Evolutionary conservation across 495 filamentous ascomycete genomes (phyloP).

Genomic region (Penicillium paxilli): DNA sequence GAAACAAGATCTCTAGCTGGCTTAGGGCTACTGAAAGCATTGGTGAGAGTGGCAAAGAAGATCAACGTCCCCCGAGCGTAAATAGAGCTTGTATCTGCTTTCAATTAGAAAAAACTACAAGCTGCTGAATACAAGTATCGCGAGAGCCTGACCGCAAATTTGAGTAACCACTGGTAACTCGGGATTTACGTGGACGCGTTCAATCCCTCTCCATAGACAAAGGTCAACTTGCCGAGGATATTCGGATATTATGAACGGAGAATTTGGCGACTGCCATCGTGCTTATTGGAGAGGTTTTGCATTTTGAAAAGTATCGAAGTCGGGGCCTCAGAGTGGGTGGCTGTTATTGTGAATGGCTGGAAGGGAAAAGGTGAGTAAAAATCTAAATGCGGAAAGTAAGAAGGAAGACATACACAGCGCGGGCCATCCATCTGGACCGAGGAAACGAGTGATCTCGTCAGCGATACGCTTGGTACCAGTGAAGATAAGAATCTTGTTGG

Average conservation of each 20-base stretch:
- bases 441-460: conserved; percentile 97
- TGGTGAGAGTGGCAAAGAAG: neutral
- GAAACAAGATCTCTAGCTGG: neutral
- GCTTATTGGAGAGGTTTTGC: neutral
- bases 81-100: neutral
- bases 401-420: conserved; percentile 85
- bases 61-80: neutral
- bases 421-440: conserved; percentile 98
- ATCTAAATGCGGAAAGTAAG: neutral
- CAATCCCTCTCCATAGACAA: neutral
- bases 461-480: conserved; percentile 98
- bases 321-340: neutral
- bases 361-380: conserved; percentile 46
- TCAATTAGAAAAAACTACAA: neutral
- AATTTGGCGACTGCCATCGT: neutral
- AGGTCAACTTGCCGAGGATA: neutral
- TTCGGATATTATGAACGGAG: neutral
- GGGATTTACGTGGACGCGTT: neutral
- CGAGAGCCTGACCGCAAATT: neutral
- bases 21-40: neutral
- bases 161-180: neutral
- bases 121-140: neutral
- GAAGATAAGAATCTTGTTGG: conserved; percentile 93
- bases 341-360: conserved; percentile 95
- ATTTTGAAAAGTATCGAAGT: conserved; percentile 16